Evolutionary conservation across 2,329 filamentous ascomycete genomes (phyloP), one percentile per base, ranked within the genome.

Genomic region (Paramyrothecium roridum): DNA sequence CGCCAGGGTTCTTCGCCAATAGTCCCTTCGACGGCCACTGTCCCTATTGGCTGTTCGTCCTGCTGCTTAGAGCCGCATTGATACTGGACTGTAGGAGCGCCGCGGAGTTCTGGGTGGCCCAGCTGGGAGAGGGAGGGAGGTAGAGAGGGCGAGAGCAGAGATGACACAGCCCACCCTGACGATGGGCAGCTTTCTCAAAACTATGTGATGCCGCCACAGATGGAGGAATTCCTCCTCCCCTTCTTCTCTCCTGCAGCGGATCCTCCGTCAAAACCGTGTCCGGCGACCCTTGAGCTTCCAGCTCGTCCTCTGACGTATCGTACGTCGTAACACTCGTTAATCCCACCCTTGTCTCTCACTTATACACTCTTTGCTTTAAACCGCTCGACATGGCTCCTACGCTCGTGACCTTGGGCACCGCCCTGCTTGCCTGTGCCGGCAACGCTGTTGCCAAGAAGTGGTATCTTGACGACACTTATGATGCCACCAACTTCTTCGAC

Each of bases 401-500:
- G 45, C 57, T 79, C 57, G 46, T 72, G 59, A 67, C 69, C 54
- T 63, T 78, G 51, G 70, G 71, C 64, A 66, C 72, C 53, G 73
- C 70, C 57, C 71, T 69, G 52, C 62, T 74, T 60, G 72, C 68
- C 52, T 68, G 70, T 50, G 65, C 69, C 40, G 72, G 67, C 37
- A 60, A 65, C 26, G 69, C 66, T 33, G 61, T 67, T 34, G 67
- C 70, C 17, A 66, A 62, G 49, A 60, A 70, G 58, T 69, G 69
- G 48, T 75, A 76, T 56, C 63, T 79, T 49, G 59, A 67, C 3
- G 75, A 80, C 52, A 63, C 69, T 1, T 79, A 77, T 60, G 69
- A 75, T 50, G 55, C 59, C 46, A 59, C 59, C 56, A 80, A 80
- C 69, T 80, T 81, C 65, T 77, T 80, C 46, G 67, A 73, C 62